These are phyloP conservation scores for Fusarium setosum DNA, from an alignment of 2,329 filamentous ascomycete genomes.

Conservation along the genomic window DNA sequence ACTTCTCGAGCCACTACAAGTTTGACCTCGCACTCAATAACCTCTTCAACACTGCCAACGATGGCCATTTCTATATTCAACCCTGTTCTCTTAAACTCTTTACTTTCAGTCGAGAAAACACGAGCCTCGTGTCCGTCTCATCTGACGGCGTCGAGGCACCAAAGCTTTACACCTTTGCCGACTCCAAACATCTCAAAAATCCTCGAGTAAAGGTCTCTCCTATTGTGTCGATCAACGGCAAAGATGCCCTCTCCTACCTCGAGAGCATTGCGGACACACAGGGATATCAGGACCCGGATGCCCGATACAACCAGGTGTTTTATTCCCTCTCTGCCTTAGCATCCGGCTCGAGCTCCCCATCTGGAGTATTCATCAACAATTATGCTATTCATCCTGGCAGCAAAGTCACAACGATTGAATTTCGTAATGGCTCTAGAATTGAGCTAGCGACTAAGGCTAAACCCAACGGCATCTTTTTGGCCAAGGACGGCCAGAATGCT, in stretches of 20 bases:
- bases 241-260: not conserved
- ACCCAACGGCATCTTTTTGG: not conserved
- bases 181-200: not conserved
- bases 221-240: not conserved
- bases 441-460: not conserved
- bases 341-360: not conserved
- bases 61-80: not conserved
- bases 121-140: not conserved
- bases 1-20: not conserved
- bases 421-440: not conserved
- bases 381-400: not conserved
- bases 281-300: not conserved
- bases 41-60: not conserved
- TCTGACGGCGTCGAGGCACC: not conserved
- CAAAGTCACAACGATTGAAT: not conserved
- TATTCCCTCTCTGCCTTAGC: not conserved
- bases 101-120: not conserved
- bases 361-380: not conserved
- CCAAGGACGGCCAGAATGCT: not conserved
- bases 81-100: not conserved
- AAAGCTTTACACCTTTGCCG: not conserved
- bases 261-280: not conserved
- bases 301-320: conserved; percentile 3
- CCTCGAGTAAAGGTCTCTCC: not conserved
- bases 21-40: conserved; percentile 8